Conservation (phyloP, 768 basidiomycete genomes). For the Rhodocollybia butyracea region DNA sequence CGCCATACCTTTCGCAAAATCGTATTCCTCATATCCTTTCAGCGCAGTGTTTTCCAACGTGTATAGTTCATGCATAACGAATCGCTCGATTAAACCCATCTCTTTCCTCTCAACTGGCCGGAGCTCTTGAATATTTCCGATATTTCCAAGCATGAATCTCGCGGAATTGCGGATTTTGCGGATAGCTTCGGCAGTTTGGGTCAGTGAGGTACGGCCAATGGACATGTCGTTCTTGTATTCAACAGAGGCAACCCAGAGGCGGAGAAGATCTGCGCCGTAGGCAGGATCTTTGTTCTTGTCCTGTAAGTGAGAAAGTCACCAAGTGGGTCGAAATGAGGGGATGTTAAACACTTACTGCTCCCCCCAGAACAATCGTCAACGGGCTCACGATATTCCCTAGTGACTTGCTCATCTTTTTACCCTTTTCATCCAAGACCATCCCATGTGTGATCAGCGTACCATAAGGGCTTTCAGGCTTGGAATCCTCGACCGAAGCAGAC, state of each 20-base stretch:
- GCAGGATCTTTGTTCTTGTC: slow-evolving; percentile 68
- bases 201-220: slow-evolving; percentile 74
- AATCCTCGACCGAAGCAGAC: slow-evolving; percentile 25
- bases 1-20: slow-evolving; percentile 75
- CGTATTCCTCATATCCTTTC: slow-evolving; percentile 67
- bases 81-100: slow-evolving; percentile 78
- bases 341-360: slow-evolving; percentile 46
- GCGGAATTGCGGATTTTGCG: slow-evolving; percentile 85
- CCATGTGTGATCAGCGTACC: slow-evolving; percentile 88
- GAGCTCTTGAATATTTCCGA: slow-evolving; percentile 38
- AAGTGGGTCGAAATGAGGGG: background rate
- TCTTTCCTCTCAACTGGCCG: slow-evolving; percentile 40
- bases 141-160: slow-evolving; percentile 83
- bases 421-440: slow-evolving; percentile 89
- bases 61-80: slow-evolving; percentile 82
- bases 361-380: slow-evolving; percentile 74
- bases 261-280: slow-evolving; percentile 83
- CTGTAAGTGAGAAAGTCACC: slow-evolving; percentile 29
- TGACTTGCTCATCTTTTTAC: slow-evolving; percentile 98
- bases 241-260: slow-evolving; percentile 89
- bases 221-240: slow-evolving; percentile 89
- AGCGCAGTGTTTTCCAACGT: slow-evolving; percentile 64
- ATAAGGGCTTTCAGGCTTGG: slow-evolving; percentile 51
- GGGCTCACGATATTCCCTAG: slow-evolving; percentile 90
- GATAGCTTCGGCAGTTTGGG: slow-evolving; percentile 70